Evolutionary conservation across 2,329 filamentous ascomycete genomes (phyloP).

Genomic region (Paraconiothyrium brasiliense): DNA sequence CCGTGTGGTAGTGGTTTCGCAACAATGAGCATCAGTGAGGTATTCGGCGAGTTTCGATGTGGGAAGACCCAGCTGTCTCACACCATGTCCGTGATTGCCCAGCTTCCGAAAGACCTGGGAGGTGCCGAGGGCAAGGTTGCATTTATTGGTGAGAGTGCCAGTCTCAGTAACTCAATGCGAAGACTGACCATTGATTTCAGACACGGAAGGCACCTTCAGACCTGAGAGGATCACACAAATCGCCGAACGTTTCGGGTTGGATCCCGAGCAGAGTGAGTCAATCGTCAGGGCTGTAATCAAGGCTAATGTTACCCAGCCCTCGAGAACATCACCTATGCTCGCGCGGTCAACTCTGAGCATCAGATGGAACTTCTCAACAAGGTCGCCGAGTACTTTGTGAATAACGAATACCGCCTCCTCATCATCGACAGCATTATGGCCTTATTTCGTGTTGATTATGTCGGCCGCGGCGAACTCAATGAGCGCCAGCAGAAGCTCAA

Average conservation of each 20-base stretch:
- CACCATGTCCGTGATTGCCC: slow-evolving; percentile 73
- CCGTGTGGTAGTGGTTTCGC: slow-evolving; percentile 66
- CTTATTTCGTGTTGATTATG: slow-evolving; percentile 73
- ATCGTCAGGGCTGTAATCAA: slow-evolving; percentile 30
- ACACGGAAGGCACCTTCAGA: slow-evolving; percentile 62
- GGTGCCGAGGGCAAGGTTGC: slow-evolving; percentile 75
- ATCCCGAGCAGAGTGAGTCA: slow-evolving; percentile 43
- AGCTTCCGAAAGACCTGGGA: slow-evolving; percentile 67
- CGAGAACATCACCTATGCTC: slow-evolving; percentile 73
- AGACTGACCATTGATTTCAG: slow-evolving; percentile 49
- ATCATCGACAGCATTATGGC: slow-evolving; percentile 77
- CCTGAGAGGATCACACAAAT: slow-evolving; percentile 74
- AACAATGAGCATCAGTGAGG: slow-evolving; percentile 74
- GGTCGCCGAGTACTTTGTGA: slow-evolving; percentile 68
- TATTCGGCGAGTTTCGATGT: slow-evolving; percentile 70
- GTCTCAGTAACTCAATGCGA: neutral
- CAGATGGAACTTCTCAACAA: slow-evolving; percentile 71
- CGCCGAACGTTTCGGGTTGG: slow-evolving; percentile 69
- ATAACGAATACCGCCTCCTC: slow-evolving; percentile 71
- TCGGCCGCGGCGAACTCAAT: slow-evolving; percentile 72
- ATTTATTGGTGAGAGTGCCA: slow-evolving; percentile 63
- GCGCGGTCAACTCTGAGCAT: slow-evolving; percentile 72
- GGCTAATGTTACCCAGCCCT: slow-evolving; percentile 65
- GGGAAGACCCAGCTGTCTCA: slow-evolving; percentile 76
- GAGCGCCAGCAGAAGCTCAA: slow-evolving; percentile 75